phyloP scores from a whole-genome alignment of 495 filamentous ascomycete genomes.

The Neurospora cerealis region DNA sequence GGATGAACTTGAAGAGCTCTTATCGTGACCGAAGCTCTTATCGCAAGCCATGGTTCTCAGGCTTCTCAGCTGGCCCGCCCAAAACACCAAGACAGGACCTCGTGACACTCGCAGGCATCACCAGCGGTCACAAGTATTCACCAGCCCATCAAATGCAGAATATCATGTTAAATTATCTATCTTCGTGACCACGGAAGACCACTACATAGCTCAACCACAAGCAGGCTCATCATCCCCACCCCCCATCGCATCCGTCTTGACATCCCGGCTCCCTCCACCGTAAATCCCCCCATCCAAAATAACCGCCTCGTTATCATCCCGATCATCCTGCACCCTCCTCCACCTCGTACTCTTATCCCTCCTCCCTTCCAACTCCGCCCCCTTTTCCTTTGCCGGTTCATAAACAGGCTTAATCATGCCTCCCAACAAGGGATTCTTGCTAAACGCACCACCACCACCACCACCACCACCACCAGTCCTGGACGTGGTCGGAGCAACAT shows the following conservation, averaged over 20 bases:
- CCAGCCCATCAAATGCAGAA: neutral
- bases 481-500: neutral
- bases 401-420: constrained; percentile 73
- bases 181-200: neutral
- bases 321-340: constrained; percentile 86
- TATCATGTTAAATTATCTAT: neutral
- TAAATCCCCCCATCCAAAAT: constrained; percentile 78
- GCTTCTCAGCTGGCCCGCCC: neutral
- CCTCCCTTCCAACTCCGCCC: constrained; percentile 24
- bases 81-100: neutral
- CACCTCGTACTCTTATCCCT: constrained; percentile 48
- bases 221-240: neutral
- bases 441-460: constrained; percentile 64
- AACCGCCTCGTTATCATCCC: constrained; percentile 83
- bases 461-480: constrained; percentile 38
- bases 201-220: neutral
- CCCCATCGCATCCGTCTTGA: neutral
- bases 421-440: constrained; percentile 73
- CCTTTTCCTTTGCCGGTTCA: constrained; percentile 38
- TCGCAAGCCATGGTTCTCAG: neutral
- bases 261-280: constrained; percentile 25
- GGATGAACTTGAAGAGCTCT: no score
- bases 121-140: neutral
- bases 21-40: neutral
- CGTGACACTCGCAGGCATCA: neutral